These are phyloP conservation scores for Nakazawaea populi DNA, from an alignment of 805 yeast genomes.

Conservation along the genomic window DNA sequence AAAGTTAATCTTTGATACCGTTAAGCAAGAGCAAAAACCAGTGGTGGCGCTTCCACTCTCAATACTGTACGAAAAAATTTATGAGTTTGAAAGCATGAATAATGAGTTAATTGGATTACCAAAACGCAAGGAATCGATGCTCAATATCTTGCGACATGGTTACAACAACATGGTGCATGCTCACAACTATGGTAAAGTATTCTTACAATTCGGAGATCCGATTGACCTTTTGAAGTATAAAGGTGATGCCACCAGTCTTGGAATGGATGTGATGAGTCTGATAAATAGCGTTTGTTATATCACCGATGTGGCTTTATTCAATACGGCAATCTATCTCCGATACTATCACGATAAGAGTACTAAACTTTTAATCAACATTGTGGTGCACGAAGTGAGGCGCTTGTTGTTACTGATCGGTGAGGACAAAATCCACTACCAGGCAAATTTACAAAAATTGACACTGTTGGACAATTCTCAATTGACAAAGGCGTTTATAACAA, in stretches of 20 bases:
- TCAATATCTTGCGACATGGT: conserved; percentile 7
- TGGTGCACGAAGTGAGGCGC: not conserved
- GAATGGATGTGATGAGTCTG: conserved; percentile 3
- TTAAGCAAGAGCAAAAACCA: conserved; percentile 30
- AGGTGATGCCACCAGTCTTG: not conserved
- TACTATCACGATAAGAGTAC: not conserved
- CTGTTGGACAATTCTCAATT: not conserved
- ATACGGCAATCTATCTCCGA: conserved; percentile 4
- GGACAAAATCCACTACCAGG: not conserved
- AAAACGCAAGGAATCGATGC: conserved; percentile 7
- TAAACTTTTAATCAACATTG: not conserved
- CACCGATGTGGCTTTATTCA: conserved; percentile 5
- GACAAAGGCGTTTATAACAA: not conserved
- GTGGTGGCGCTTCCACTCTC: conserved; percentile 44
- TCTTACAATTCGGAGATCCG: not conserved
- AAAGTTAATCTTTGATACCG: conserved; percentile 43
- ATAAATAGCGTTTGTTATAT: not conserved
- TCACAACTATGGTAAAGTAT: conserved; percentile 4
- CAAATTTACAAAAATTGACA: not conserved
- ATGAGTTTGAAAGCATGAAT: conserved; percentile 28
- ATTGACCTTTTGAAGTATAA: conserved; percentile 1
- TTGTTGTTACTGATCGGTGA: not conserved
- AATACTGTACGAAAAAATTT: conserved; percentile 54
- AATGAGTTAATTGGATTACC: conserved; percentile 6
- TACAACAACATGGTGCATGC: not conserved